Base-by-base conservation (phyloP, 75 land plant species). In the Azolla pinnata region DNA sequence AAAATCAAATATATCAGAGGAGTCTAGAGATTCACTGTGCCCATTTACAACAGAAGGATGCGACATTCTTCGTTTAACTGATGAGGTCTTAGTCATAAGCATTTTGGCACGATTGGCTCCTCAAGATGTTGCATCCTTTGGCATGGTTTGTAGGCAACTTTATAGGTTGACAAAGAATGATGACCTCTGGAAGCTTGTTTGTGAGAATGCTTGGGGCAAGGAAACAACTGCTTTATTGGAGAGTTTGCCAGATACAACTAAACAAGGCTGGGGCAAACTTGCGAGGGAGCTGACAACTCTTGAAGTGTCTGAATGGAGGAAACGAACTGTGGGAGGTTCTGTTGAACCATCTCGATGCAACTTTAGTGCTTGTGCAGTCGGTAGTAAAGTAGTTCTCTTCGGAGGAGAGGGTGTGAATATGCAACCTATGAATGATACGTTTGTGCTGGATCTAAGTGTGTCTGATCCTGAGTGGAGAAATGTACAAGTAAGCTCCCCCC, bases 361-460 rank as follows among this genome's bases (percentile, higher is more conserved):
- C 42, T 85, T 85, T 47, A 85, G 85, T 70, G 82, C 85, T 16
- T 85, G 88, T 72, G 88, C 85, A 33, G 88, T 76, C 10, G 85
- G 85, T 0, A 85, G 72, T 56, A 68, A 73, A 27, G 61, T 85
- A 18, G 88, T 85, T 9, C 62, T 85, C 9, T 83, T 83, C 57
- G 80, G 88, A 46, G 92, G 84, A 0, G 92, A 87, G 72, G 92
- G 92, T 33, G 73, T 83, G 17, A 81, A 88, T 49, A 88, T 88
- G 88, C 85, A 88, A 55, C 92, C 92, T 24, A 81, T 88, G 88
- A 81, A 88, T 65, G 92, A 88, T 54, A 88, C 88, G 1, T 84
- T 84, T 74, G 92, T 88, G 40, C 74, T 88, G 26, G 75, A 88
- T 57, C 67, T 84, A 40, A 74, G 79, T 65, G 74, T 76, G 17